Percentiles rank a stretch among this genome's conserved stretches.
These are phyloP conservation scores for Amanita pseudoporphyria DNA, from an alignment of 768 basidiomycete species.

Conservation along the genomic window DNA sequence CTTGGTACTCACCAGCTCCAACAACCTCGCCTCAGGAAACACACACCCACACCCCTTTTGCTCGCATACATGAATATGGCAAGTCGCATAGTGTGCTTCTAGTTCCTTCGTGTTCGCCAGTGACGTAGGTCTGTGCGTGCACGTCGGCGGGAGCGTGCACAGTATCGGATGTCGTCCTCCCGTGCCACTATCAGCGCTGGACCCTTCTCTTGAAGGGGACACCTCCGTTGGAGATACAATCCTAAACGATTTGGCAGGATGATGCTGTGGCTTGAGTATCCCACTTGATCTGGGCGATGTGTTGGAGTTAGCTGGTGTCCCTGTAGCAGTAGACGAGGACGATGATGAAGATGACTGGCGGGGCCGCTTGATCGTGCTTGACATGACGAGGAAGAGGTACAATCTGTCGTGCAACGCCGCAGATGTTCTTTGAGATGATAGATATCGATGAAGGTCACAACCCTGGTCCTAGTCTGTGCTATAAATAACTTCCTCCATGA, in stretches of 20 bases:
- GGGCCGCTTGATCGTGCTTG: slow-evolving; percentile 23
- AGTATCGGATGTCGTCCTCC: slow-evolving; percentile 29
- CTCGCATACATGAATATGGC: slow-evolving; percentile 79
- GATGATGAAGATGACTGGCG: slow-evolving; percentile 28
- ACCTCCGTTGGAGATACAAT: slow-evolving; percentile 4
- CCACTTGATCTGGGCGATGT: slow-evolving; percentile 22
- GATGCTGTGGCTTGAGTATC: slow-evolving; percentile 9
- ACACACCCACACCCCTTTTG: slow-evolving; percentile 61
- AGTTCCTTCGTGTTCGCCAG: slow-evolving; percentile 60
- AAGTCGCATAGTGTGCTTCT: slow-evolving; percentile 75
- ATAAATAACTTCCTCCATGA: no score
- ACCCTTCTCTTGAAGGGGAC: not conserved
- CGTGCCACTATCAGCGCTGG: not conserved
- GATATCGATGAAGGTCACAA: no score
- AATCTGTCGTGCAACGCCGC: no score
- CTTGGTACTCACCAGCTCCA: slow-evolving; percentile 75
- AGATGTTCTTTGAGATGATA: no score
- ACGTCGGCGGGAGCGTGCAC: slow-evolving; percentile 80
- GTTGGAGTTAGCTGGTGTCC: slow-evolving; percentile 23
- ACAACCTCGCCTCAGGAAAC: slow-evolving; percentile 72
- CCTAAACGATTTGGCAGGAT: slow-evolving; percentile 7
- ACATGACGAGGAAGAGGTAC: not conserved
- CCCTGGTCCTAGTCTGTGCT: no score
- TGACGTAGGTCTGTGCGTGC: slow-evolving; percentile 55
- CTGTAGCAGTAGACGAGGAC: slow-evolving; percentile 18